Conservation (phyloP, 2,329 filamentous ascomycete species). For the Ophiostoma tasmaniense region DNA sequence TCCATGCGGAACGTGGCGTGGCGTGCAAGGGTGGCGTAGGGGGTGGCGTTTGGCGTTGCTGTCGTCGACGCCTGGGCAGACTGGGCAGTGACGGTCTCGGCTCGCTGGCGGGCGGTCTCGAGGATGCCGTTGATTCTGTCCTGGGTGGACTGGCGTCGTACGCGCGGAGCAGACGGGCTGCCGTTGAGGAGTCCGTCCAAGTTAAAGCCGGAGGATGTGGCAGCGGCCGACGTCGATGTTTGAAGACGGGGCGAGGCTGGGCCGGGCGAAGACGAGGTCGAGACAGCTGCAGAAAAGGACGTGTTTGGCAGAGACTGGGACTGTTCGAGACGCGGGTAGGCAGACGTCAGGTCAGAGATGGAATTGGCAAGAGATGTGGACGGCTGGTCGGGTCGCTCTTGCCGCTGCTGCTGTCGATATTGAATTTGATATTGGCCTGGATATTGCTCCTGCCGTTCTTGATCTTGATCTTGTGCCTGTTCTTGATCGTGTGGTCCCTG, state of each 20-base stretch:
- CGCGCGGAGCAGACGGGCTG: conserved; percentile 9
- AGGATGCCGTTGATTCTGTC: conserved; percentile 29
- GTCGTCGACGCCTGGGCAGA: neutral
- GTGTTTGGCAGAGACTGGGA: neutral
- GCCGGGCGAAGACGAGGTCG: neutral
- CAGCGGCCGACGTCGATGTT: neutral
- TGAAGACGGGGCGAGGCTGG: neutral
- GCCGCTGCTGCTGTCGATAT: too few species aligned
- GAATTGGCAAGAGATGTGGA: neutral
- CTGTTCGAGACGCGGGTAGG: neutral
- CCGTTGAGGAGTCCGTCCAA: conserved; percentile 6
- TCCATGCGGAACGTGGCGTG: conserved; percentile 16
- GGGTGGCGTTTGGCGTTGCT: conserved; percentile 12
- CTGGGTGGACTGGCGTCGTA: conserved; percentile 25
- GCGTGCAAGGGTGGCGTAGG: conserved; percentile 1
- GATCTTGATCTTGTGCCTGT: too few species aligned
- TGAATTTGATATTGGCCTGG: neutral
- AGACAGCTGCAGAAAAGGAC: neutral
- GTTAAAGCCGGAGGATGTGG: neutral
- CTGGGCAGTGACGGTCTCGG: conserved; percentile 21
- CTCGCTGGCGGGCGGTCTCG: conserved; percentile 26
- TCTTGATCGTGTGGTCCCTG: neutral
- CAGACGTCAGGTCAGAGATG: neutral
- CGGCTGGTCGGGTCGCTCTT: neutral
- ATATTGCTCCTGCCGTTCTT: neutral